These are phyloP conservation scores for Solanum piurae DNA, from an alignment of 257 asterid genomes.

Conservation along the genomic window DNA sequence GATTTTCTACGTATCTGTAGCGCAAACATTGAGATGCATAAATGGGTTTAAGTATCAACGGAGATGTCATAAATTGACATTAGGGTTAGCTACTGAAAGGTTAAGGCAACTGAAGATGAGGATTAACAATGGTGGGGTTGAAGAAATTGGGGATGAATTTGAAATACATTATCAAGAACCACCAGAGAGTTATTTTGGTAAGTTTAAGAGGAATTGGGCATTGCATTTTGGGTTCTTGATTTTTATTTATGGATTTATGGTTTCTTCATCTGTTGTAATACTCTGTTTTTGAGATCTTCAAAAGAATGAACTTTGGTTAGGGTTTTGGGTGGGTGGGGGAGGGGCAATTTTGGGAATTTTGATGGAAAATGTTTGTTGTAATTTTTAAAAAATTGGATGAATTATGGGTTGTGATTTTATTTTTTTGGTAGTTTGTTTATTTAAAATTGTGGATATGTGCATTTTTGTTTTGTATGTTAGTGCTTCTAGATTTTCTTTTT, in stretches of 20 bases:
- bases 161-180: slow-evolving; percentile 92
- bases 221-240: slow-evolving; percentile 81
- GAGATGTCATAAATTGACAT: slow-evolving; percentile 89
- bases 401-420: not conserved
- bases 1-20: slow-evolving; percentile 80
- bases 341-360: not conserved
- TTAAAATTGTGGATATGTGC: not conserved
- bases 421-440: not conserved
- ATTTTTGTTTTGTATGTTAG: not conserved
- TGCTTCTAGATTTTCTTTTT: not conserved
- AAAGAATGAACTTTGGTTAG: not conserved
- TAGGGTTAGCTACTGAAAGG: slow-evolving; percentile 80
- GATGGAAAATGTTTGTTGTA: not conserved
- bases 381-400: not conserved
- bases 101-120: slow-evolving; percentile 55
- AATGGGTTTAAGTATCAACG: slow-evolving; percentile 95
- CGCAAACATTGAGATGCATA: slow-evolving; percentile 86
- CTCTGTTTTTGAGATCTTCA: slow-evolving; percentile 39
- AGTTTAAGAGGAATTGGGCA: slow-evolving; percentile 94
- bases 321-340: not conserved
- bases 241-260: slow-evolving; percentile 70
- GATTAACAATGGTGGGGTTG: slow-evolving; percentile 25
- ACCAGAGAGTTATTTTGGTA: slow-evolving; percentile 82
- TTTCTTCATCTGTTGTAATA: slow-evolving; percentile 77
- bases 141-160: slow-evolving; percentile 33